Evolutionary conservation across 2,329 filamentous ascomycete species (phyloP).

Genomic region (Colletotrichum endophyticum): DNA sequence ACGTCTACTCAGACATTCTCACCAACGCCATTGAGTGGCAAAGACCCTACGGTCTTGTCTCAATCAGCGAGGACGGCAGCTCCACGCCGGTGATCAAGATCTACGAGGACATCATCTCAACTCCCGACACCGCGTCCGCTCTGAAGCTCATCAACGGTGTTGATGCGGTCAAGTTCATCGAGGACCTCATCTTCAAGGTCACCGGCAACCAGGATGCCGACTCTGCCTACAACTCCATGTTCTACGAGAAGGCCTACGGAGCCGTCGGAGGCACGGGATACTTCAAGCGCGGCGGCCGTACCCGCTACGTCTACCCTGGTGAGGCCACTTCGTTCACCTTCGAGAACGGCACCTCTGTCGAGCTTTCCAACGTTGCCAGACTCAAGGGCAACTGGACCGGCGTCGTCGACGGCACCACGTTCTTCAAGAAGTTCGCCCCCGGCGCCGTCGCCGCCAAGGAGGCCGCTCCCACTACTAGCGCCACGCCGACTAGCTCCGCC

Average conservation of each 20-base stretch:
- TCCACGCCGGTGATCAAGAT: slow-evolving; percentile 52
- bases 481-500: neutral
- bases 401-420: slow-evolving; percentile 33
- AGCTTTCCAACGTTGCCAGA: slow-evolving; percentile 31
- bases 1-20: slow-evolving; percentile 43
- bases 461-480: neutral
- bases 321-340: slow-evolving; percentile 37
- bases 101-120: slow-evolving; percentile 35
- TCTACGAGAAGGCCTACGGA: slow-evolving; percentile 29
- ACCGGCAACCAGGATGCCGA: slow-evolving; percentile 27
- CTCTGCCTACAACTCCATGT: slow-evolving; percentile 42
- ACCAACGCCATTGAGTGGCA: slow-evolving; percentile 39
- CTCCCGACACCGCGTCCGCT: slow-evolving; percentile 24
- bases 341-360: slow-evolving; percentile 35
- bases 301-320: slow-evolving; percentile 29
- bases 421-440: slow-evolving; percentile 35
- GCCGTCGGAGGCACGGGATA: slow-evolving; percentile 24
- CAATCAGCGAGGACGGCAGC: slow-evolving; percentile 36
- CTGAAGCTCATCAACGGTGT: slow-evolving; percentile 29
- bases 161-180: slow-evolving; percentile 25
- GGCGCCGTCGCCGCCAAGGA: neutral
- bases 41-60: slow-evolving; percentile 42
- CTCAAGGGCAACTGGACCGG: slow-evolving; percentile 31
- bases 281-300: slow-evolving; percentile 33
- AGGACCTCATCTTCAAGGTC: slow-evolving; percentile 20